Percentiles rank a stretch among this genome's conserved stretches.
phyloP scores from a whole-genome alignment of 768 basidiomycete genomes.

The Termitomyces sp. region DNA sequence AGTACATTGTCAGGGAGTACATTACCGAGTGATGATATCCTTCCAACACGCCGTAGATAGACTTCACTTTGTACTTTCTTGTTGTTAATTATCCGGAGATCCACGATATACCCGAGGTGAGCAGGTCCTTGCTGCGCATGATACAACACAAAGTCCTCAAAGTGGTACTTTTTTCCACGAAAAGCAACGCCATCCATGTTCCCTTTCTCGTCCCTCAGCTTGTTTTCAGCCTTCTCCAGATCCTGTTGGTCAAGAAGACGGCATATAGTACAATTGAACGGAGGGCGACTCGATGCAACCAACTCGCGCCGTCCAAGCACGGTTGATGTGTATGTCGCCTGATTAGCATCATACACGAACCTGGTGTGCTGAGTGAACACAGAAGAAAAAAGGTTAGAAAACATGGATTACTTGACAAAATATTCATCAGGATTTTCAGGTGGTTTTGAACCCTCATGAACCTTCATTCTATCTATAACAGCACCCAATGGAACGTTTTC shows the following conservation, averaged over 20 bases:
- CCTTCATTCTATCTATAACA: conserved; percentile 44
- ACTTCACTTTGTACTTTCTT: conserved; percentile 8
- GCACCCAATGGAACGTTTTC: conserved; percentile 29
- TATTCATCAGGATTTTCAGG: conserved; percentile 33
- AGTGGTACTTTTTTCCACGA: conserved; percentile 47
- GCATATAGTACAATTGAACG: conserved; percentile 53
- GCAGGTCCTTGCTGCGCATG: conserved; percentile 43
- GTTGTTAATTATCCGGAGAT: conserved; percentile 12
- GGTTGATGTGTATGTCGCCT: conserved; percentile 42
- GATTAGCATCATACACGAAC: conserved; percentile 40
- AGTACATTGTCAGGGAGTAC: conserved; percentile 31
- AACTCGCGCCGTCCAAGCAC: conserved; percentile 20
- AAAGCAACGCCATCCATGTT: conserved; percentile 36
- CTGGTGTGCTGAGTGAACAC: conserved; percentile 22
- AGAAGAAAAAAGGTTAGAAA: background rate
- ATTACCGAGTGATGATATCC: conserved; percentile 33
- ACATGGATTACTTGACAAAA: conserved; percentile 48
- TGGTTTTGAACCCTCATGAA: conserved; percentile 26
- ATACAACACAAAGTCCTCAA: conserved; percentile 56
- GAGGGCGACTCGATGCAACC: conserved; percentile 23
- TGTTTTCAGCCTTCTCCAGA: conserved; percentile 21
- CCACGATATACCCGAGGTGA: conserved; percentile 50
- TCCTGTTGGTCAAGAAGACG: conserved; percentile 24
- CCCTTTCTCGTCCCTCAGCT: conserved; percentile 24
- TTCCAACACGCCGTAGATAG: conserved; percentile 40